These are phyloP conservation scores for Cryptosporidium meleagridis DNA, from an alignment of 169 alveolate genomes.

Conservation along the genomic window DNA sequence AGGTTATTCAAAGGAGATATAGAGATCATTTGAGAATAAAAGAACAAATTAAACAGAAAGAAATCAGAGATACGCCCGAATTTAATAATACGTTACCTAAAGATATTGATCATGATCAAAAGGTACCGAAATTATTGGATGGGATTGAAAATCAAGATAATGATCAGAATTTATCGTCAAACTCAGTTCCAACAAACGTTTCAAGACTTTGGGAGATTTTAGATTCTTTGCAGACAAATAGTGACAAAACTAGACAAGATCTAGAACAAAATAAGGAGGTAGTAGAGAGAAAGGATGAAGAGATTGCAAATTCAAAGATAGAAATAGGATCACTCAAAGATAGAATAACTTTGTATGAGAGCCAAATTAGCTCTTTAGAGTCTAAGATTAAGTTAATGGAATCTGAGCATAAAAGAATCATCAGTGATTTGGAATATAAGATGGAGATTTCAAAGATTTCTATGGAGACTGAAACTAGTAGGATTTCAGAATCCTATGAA, in stretches of 20 bases:
- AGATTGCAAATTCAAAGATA: slow-evolving; percentile 47
- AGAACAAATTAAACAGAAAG: neutral
- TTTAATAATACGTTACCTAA: neutral
- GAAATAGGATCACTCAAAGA: slow-evolving; percentile 49
- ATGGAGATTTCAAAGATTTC: slow-evolving; percentile 34
- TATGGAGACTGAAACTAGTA: slow-evolving; percentile 35
- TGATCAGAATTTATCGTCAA: neutral
- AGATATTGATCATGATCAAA: neutral
- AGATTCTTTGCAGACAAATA: slow-evolving; percentile 48
- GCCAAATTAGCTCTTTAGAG: slow-evolving; percentile 35
- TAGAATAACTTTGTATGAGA: slow-evolving; percentile 18
- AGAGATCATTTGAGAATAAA: slow-evolving; percentile 1
- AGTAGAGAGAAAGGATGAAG: slow-evolving; percentile 31
- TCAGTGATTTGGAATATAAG: slow-evolving; percentile 66
- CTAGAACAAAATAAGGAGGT: neutral
- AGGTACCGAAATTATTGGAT: neutral
- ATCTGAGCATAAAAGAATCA: slow-evolving; percentile 50
- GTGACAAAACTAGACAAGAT: slow-evolving; percentile 19
- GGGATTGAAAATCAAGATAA: neutral
- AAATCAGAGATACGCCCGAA: neutral
- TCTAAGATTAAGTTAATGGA: slow-evolving; percentile 55
- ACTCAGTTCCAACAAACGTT: slow-evolving; percentile 26
- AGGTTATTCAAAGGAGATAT: slow-evolving; percentile 13
- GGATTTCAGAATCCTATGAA: slow-evolving; percentile 30
- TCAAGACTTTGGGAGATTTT: slow-evolving; percentile 69